Evolutionary conservation across 371 early-diverging fungal species (phyloP).

Genomic region (Mycotypha africana): DNA sequence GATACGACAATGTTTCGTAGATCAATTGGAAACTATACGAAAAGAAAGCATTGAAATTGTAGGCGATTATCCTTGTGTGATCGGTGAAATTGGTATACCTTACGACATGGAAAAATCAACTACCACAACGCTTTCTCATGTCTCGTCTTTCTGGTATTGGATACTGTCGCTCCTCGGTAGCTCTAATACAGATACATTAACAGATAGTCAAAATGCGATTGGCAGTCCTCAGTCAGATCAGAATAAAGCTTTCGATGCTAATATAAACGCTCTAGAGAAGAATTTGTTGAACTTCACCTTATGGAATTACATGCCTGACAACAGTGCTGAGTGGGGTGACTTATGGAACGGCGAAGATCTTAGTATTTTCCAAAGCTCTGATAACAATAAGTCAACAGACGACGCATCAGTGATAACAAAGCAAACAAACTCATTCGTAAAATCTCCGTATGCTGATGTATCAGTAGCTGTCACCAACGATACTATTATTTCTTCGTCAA

Average conservation of each 20-base stretch:
- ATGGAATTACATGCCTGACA: slow-evolving; percentile 68
- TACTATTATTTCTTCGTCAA: neutral
- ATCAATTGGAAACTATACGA: slow-evolving; percentile 50
- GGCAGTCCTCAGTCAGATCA: slow-evolving; percentile 37
- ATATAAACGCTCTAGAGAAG: slow-evolving; percentile 57
- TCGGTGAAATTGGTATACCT: slow-evolving; percentile 76
- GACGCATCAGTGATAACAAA: neutral
- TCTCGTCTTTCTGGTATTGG: slow-evolving; percentile 4
- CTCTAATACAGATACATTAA: neutral
- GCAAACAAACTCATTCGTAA: neutral
- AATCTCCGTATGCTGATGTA: neutral
- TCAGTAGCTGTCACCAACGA: neutral
- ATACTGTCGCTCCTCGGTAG: slow-evolving; percentile 5
- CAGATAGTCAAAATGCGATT: neutral
- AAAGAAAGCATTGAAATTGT: slow-evolving; percentile 45
- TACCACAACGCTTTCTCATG: neutral
- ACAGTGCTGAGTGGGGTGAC: slow-evolving; percentile 58
- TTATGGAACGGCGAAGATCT: slow-evolving; percentile 74
- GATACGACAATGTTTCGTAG: slow-evolving; percentile 54
- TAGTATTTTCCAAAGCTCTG: slow-evolving; percentile 34
- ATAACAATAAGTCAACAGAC: no score
- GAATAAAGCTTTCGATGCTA: slow-evolving; percentile 66
- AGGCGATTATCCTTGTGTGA: slow-evolving; percentile 49
- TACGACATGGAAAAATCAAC: slow-evolving; percentile 53
- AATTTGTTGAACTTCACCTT: slow-evolving; percentile 57